Evolutionary conservation across 2,329 filamentous ascomycete genomes (phyloP), one percentile per base, ranked within the genome.

Genomic region (Xylaria multiplex): DNA sequence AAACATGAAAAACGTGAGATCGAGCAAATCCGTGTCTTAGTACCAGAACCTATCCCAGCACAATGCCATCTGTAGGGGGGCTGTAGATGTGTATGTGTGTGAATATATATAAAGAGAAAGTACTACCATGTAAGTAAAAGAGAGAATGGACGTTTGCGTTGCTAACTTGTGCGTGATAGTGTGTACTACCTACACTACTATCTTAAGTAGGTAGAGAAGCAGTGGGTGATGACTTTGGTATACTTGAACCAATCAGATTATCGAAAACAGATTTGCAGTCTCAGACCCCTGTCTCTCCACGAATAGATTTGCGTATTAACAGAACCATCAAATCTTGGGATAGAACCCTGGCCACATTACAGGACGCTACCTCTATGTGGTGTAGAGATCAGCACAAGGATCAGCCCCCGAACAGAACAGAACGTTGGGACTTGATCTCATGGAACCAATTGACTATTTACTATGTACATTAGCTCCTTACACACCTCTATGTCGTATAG

Each of bases 331-430:
- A 24, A 9, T 48, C 43, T 46, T 27, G n/a, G 9, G n/a, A 46
- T 46, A 16, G 48, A 9, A 6, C 30, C 14, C 14, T 35, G 32
- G 27, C 2, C 19, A 53, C 27, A 37, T 32, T 53, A 40, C 8
- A 24, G 50, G 37, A 35, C 55, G 37, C 35, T 9, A 55, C 19
- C 19, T 19, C 19, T 19, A 19, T 19, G 19, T 19, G 19, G 19
- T 19, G 19, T 19, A 19, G 46, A 22, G 64, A 66, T 66, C 59
- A 59, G 48, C 64, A 45, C 64, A 59, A 55, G 64, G 64, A 59
- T 66, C 6, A 13, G 54, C 42, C 63, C 48, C 46, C 30, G 57
- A 35, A 19, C 35, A 40, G 27, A 27, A 27, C 27, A 27, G 27
- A 42, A 45, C 42, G 57, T 61, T 61, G 52, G 37, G 35, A 50